Evolutionary conservation across 2,329 filamentous ascomycete species (phyloP), one percentile per base, ranked within the genome.

Genomic region (Aspergillus nomiae): DNA sequence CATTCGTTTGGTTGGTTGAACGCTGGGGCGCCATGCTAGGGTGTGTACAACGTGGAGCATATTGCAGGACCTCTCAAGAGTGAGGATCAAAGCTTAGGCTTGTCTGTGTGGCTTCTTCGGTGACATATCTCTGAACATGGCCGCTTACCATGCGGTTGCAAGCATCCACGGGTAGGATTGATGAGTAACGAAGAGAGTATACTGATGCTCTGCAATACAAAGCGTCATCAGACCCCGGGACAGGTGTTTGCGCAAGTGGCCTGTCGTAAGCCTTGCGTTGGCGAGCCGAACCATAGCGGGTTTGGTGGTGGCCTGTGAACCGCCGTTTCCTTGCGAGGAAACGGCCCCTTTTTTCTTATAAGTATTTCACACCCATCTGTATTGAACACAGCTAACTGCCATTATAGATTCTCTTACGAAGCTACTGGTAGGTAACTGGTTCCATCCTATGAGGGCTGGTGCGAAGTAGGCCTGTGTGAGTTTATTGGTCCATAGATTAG

Each of bases 81-180:
- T 93, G 92, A 91, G 91, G 83, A 89, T 96, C 92, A 96, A 92
- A 93, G 92, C 84, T 89, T 92, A 83, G 92, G 86, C 92, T 94
- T 94, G 91, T 94, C 92, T 82, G 85, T 59, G 36, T 60, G 82
- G 70, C 73, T 74, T 58, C 45, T 60, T 51, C 68, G 59, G 32
- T 63, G 67, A 56, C 32, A 48, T 43, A 41, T 46, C 50, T 54
- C 68, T 58, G 26, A 56, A 48, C 30, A n/a, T 26, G 19, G 9
- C 51, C 51, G 53, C 45, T 58, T 51, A 30, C 10, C 45, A 53
- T n/a, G 38, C 51, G 41, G 46, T 48, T 45, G 48, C 54, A 60
- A 60, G 64, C 58, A n/a, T 61, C 58, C 61, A 61, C 46, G 61
- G 50, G 30, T 63, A 51, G 54, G 62, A 61, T 65, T 66, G 51